A percentile compares a stretch with the other conserved stretches of the same genome.
Conservation (phyloP, 1,284 basidiomycete species). For the Sporisorium sorghi region DNA sequence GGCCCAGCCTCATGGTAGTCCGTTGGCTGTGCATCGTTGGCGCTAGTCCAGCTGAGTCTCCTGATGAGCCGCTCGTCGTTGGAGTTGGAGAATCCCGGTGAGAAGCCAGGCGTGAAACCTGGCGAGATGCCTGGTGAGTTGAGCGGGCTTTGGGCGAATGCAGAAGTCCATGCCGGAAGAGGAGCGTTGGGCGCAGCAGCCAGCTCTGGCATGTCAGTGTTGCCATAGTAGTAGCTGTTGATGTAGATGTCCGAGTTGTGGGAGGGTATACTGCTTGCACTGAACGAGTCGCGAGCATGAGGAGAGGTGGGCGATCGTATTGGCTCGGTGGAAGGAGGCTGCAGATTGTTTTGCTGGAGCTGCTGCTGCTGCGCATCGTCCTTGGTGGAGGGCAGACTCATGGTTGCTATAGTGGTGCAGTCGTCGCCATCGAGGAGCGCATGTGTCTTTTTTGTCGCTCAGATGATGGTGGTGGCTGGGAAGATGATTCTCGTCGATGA, state of each 20-base stretch:
- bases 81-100: conserved; percentile 7
- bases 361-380: background rate
- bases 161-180: conserved; percentile 17
- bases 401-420: conserved; percentile 12
- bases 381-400: conserved; percentile 3
- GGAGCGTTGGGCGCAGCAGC: conserved; percentile 3
- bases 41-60: conserved; percentile 39
- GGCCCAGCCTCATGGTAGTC: background rate
- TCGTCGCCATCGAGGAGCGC: background rate
- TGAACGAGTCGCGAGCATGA: conserved; percentile 27
- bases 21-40: background rate
- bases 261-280: conserved; percentile 48
- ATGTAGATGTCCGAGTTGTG: conserved; percentile 52
- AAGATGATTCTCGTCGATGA: no score
- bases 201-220: conserved; percentile 50
- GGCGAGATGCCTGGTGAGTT: conserved; percentile 16
- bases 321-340: conserved; percentile 22
- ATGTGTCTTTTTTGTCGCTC: background rate
- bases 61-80: conserved; percentile 40
- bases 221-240: conserved; percentile 58
- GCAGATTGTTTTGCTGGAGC: conserved; percentile 11
- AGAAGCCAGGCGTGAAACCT: background rate
- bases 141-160: conserved; percentile 22
- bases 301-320: conserved; percentile 27
- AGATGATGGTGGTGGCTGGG: conserved; percentile 12